Evolutionary conservation across 2,329 filamentous ascomycete genomes (phyloP), one percentile per base, ranked within the genome.

Genomic region (Fusarium paranaense): DNA sequence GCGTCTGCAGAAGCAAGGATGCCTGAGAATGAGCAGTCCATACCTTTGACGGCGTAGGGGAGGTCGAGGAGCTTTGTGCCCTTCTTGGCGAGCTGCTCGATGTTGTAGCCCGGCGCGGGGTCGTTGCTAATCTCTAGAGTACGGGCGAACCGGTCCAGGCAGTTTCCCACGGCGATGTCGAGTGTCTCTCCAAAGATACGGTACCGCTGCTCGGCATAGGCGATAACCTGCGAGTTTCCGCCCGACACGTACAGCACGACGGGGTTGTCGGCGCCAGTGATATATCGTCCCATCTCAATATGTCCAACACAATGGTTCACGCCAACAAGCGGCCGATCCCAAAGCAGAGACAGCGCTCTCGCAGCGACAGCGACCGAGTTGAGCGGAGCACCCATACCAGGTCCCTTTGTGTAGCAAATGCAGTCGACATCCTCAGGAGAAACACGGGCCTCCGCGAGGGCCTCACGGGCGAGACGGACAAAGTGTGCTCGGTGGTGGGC

Each of bases 261-360:
- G 0, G 97, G 97, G 84, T 99, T 96, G 27, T 90, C 86, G 18
- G 97, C 95, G 68, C 94, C 94, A 6, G 97, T 98, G 81, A 99
- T 98, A 69, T 93, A 90, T 60, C 97, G 90, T 35, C 97, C 97
- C 97, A 99, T 99, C 86, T 99, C 97, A 79, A 99, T 98, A 84
- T 99, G 97, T 50, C 97, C 97, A 57, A 99, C 94, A 83, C 97
- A 99, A 85, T 99, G 97, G 84, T 99, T 99, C 30, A 99, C 97
- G 27, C 95, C 96, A 4, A 99, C 92, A 40, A 99, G 87, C n/a
- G 93, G 91, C 83, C 94, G 95, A 62, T 87, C 88, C 97, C 97
- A 99, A 18, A 99, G 88, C 68, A 98, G 85, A 47, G 91, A 88
- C 35, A 98, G 86, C 72, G 94, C 94, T 69, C 97, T 90, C 22